These are phyloP conservation scores for Argentina anserina DNA, from an alignment of 306 rosid genomes.

Conservation along the genomic window DNA sequence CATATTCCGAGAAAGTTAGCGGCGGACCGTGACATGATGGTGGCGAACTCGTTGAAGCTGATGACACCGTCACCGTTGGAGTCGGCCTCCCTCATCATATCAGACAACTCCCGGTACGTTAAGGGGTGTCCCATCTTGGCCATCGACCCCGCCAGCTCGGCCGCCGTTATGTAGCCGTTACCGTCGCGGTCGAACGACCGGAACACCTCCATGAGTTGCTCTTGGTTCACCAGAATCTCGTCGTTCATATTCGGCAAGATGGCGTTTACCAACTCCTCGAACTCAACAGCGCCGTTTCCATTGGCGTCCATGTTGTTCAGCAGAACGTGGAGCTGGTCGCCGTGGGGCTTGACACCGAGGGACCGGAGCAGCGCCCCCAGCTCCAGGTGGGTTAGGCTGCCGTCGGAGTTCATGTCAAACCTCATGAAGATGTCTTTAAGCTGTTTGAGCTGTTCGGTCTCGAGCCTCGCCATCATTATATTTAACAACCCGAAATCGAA, in stretches of 20 bases:
- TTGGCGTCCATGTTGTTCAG: conserved; percentile 67
- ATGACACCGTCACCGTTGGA: conserved; percentile 79
- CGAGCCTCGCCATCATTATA: conserved; percentile 30
- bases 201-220: conserved; percentile 69
- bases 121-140: conserved; percentile 83
- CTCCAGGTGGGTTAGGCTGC: conserved; percentile 84
- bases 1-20: conserved; percentile 59
- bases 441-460: conserved; percentile 53
- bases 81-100: conserved; percentile 74
- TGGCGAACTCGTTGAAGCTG: conserved; percentile 64
- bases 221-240: conserved; percentile 57
- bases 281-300: conserved; percentile 67
- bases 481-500: background rate
- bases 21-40: conserved; percentile 71
- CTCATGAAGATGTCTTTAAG: conserved; percentile 66
- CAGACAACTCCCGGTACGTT: conserved; percentile 56
- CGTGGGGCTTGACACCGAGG: conserved; percentile 70
- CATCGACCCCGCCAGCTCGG: conserved; percentile 84
- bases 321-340: conserved; percentile 55
- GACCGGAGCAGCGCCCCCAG: conserved; percentile 84
- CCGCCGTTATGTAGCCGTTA: conserved; percentile 68
- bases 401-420: conserved; percentile 85
- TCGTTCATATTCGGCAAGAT: conserved; percentile 53
- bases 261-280: conserved; percentile 58
- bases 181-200: conserved; percentile 78